Evolutionary conservation across 148 eudicot species (phyloP).

Genomic region (Cornus florida): DNA sequence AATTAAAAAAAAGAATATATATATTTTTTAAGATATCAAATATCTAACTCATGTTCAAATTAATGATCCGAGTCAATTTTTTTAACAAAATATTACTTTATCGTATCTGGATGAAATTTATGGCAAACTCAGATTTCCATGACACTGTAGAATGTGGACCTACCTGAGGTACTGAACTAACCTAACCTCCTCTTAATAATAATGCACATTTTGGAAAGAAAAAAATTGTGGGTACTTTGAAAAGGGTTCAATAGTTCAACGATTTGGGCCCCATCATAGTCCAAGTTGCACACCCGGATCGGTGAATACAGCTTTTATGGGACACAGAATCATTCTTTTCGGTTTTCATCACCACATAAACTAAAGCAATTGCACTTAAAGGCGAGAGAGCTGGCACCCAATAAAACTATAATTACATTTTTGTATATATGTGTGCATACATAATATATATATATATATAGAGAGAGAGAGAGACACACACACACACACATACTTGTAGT

Average conservation of each 20-base stretch:
- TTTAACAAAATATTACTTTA: too few relatives aligned
- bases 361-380: background rate
- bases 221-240: background rate
- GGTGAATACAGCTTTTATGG: background rate
- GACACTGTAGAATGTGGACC: background rate
- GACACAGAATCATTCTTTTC: background rate
- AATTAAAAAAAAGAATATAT: too few relatives aligned
- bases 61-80: too few relatives aligned
- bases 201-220: background rate
- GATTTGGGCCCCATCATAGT: background rate
- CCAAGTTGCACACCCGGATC: background rate
- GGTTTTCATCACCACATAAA: background rate
- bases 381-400: background rate
- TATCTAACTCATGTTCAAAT: too few relatives aligned
- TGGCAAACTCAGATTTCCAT: background rate
- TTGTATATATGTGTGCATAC: background rate
- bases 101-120: too few relatives aligned
- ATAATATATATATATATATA: background rate
- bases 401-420: background rate
- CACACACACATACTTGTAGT: conserved; percentile 53
- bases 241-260: background rate
- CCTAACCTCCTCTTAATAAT: too few relatives aligned
- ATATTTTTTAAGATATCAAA: too few relatives aligned
- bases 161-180: too few relatives aligned
- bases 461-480: conserved; percentile 12